These are phyloP conservation scores for Kockovaella imperatae DNA, from an alignment of 768 basidiomycete genomes.

Conservation along the genomic window DNA sequence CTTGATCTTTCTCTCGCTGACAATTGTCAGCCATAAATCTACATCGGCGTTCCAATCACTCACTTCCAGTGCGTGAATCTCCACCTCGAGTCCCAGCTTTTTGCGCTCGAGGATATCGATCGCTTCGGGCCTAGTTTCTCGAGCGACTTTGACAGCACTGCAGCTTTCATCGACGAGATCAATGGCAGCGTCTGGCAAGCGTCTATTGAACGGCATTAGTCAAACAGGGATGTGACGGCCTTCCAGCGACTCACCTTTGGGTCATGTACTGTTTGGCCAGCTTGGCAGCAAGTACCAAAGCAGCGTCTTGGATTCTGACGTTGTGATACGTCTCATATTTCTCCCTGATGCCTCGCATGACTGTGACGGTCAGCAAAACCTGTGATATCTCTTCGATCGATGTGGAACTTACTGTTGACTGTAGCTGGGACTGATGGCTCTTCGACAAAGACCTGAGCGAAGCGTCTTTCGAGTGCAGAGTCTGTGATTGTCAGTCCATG, in stretches of 20 bases:
- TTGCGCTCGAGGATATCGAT: constrained; percentile 83
- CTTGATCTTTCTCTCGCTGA: constrained; percentile 83
- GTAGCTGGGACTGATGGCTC: constrained; percentile 84
- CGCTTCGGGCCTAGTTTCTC: constrained; percentile 88
- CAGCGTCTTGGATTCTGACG: constrained; percentile 77
- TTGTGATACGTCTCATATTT: constrained; percentile 76
- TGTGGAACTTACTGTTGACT: constrained; percentile 54
- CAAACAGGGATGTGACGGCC: too few relatives aligned
- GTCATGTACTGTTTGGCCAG: constrained; percentile 85
- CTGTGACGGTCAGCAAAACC: constrained; percentile 2
- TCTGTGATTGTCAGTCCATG: too few relatives aligned
- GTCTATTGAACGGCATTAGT: too few relatives aligned
- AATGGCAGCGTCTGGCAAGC: constrained; percentile 58
- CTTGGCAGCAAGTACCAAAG: constrained; percentile 79
- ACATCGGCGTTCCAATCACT: too few relatives aligned
- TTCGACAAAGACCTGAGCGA: constrained; percentile 86
- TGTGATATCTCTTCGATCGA: neutral
- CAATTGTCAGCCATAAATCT: too few relatives aligned
- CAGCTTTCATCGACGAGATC: constrained; percentile 89
- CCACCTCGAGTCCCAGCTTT: constrained; percentile 85
- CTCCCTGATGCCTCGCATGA: constrained; percentile 86
- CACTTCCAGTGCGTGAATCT: constrained; percentile 87
- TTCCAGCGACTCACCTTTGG: too few relatives aligned
- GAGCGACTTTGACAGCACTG: constrained; percentile 72
- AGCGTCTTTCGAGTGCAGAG: constrained; percentile 79